A percentile compares a stretch with the other conserved stretches of the same genome.
Evolutionary conservation across 768 basidiomycete genomes (phyloP).

Genomic region (Tricholoma sp.): DNA sequence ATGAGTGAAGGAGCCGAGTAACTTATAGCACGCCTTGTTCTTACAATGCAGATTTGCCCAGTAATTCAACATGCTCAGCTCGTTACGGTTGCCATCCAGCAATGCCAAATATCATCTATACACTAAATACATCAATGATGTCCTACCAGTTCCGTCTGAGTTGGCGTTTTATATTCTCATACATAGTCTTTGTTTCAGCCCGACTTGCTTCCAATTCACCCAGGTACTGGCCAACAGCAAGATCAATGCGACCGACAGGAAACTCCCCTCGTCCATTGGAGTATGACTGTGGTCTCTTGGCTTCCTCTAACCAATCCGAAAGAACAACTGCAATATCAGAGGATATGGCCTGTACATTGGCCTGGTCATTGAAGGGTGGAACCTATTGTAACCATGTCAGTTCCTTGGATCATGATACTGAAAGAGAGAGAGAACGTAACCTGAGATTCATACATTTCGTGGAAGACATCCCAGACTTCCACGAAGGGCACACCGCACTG

Average conservation of each 20-base stretch:
- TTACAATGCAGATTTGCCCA: neutral
- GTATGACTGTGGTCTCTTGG: conserved; percentile 67
- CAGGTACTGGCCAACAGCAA: conserved; percentile 69
- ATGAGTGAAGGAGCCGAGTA: conserved; percentile 30
- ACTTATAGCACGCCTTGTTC: neutral
- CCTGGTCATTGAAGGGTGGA: conserved; percentile 78
- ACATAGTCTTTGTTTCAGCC: conserved; percentile 55
- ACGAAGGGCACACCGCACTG: conserved; percentile 78
- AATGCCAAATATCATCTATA: neutral
- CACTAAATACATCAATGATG: neutral
- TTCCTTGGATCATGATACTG: neutral
- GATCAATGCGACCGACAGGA: conserved; percentile 73
- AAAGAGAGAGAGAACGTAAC: conserved; percentile 35
- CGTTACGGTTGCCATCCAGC: neutral
- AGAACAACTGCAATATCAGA: conserved; percentile 79
- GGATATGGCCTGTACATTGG: conserved; percentile 74
- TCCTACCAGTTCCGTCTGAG: conserved; percentile 66
- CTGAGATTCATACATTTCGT: conserved; percentile 86
- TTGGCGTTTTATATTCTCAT: conserved; percentile 68
- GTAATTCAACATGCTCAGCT: neutral
- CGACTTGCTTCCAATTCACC: conserved; percentile 60
- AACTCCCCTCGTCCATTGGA: conserved; percentile 57
- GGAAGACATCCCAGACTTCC: conserved; percentile 81
- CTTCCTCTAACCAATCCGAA: conserved; percentile 75
- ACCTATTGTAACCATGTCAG: conserved; percentile 38